Conservation (phyloP, 1,284 basidiomycete species). For the Trametes versicolor region DNA sequence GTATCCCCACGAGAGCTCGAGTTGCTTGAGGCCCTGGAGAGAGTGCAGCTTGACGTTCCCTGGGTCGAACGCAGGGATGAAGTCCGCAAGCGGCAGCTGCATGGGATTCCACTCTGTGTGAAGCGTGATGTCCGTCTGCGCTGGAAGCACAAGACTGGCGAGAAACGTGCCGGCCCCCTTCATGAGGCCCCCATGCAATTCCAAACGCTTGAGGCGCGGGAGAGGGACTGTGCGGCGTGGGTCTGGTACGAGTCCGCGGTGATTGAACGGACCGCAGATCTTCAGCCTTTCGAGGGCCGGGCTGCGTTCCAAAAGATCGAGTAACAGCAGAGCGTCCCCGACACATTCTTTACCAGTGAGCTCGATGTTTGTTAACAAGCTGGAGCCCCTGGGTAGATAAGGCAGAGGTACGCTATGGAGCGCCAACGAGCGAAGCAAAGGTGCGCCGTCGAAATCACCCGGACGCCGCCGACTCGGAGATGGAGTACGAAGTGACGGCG, state of each 20-base stretch:
- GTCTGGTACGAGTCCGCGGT: too few relatives aligned
- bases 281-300: slow-evolving; percentile 3
- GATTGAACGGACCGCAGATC: slow-evolving; percentile 1
- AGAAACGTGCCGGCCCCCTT: too few relatives aligned
- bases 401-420: neutral
- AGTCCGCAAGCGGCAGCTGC: neutral
- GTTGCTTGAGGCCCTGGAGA: slow-evolving; percentile 6
- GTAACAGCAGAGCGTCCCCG: neutral
- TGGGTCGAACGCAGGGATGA: neutral
- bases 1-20: slow-evolving; percentile 5
- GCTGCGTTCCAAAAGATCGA: slow-evolving; percentile 10
- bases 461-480: neutral
- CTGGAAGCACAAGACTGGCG: neutral
- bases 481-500: neutral
- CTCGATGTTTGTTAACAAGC: slow-evolving; percentile 1
- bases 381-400: neutral
- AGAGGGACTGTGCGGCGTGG: neutral
- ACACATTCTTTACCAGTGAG: neutral
- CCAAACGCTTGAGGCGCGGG: neutral
- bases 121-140: neutral
- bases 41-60: neutral
- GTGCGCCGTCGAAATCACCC: neutral
- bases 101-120: neutral
- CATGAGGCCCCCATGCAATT: too few relatives aligned
- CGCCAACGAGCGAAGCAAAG: slow-evolving; percentile 8